These are phyloP conservation scores for Lactifluus piperatus DNA, from an alignment of 768 basidiomycete species.

Conservation along the genomic window DNA sequence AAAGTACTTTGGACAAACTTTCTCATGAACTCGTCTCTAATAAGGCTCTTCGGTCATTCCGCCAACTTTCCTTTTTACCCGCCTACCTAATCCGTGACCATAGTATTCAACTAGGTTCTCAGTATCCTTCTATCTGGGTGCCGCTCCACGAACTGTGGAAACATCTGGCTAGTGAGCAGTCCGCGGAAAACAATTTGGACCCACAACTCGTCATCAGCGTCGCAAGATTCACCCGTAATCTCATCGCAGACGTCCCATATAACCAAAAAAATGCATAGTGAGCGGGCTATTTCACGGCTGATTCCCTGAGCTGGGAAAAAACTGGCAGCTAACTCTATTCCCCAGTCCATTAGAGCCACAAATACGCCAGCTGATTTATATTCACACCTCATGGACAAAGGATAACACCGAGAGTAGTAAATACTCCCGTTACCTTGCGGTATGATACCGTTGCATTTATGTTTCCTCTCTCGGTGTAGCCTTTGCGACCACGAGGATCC, in stretches of 20 bases:
- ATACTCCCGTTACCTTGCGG: neutral
- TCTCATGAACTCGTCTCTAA: slow-evolving; percentile 10
- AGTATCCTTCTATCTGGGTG: slow-evolving; percentile 14
- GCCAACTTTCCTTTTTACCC: neutral
- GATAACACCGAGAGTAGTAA: slow-evolving; percentile 44
- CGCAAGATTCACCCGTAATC: slow-evolving; percentile 75
- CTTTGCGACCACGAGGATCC: slow-evolving; percentile 50
- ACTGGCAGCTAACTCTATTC: neutral
- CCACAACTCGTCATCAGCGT: slow-evolving; percentile 30
- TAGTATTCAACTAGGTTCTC: slow-evolving; percentile 13
- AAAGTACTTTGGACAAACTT: neutral
- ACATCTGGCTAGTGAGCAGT: slow-evolving; percentile 19
- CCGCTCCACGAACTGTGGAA: slow-evolving; percentile 39
- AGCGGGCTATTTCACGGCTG: slow-evolving; percentile 27
- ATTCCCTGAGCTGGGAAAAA: neutral
- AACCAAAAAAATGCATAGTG: slow-evolving; percentile 73
- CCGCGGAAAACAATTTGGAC: slow-evolving; percentile 36
- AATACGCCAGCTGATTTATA: slow-evolving; percentile 57
- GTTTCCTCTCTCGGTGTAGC: slow-evolving; percentile 35
- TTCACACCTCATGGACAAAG: slow-evolving; percentile 69
- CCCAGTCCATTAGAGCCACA: slow-evolving; percentile 61
- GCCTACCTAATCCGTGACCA: neutral
- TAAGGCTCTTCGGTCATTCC: slow-evolving; percentile 14
- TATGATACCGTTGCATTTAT: neutral
- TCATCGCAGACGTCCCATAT: slow-evolving; percentile 63